Evolutionary conservation across 352 stramenopile species (phyloP).

Genomic region (Globisporangium rhizosaccharum): DNA sequence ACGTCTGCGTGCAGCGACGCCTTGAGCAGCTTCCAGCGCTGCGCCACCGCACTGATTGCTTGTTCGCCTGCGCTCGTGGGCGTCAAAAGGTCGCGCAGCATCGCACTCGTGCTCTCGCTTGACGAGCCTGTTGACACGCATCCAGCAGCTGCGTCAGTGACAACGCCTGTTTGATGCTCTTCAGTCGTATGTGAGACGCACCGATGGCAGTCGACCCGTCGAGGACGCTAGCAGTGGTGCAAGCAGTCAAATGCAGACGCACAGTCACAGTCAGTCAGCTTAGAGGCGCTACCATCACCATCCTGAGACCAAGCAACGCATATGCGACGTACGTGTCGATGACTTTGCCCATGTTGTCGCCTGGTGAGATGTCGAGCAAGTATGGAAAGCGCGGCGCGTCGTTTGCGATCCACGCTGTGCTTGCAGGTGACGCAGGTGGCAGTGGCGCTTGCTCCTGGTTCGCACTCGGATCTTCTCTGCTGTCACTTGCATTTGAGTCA

Average conservation of each 20-base stretch:
- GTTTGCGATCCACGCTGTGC: constrained; percentile 36
- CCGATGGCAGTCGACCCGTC: constrained; percentile 12
- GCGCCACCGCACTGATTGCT: constrained; percentile 23
- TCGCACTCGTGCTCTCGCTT: constrained; percentile 26
- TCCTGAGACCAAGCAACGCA: background rate
- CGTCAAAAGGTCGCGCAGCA: constrained; percentile 23
- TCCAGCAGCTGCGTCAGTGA: background rate
- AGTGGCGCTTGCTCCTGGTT: constrained; percentile 5
- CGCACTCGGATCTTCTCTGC: background rate
- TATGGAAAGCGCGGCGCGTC: constrained; percentile 62
- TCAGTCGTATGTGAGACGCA: background rate
- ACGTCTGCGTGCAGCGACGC: constrained; percentile 33
- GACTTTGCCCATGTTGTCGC: constrained; percentile 39
- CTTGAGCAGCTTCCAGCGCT: constrained; percentile 40
- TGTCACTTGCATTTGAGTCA: background rate
- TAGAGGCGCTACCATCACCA: background rate
- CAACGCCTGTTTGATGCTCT: background rate
- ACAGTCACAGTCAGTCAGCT: background rate
- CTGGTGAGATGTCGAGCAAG: constrained; percentile 46
- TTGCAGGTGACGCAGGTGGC: background rate
- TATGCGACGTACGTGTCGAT: constrained; percentile 18
- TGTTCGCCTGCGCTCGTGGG: constrained; percentile 19
- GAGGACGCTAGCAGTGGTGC: constrained; percentile 7
- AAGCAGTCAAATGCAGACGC: background rate
- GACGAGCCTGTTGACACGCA: constrained; percentile 20